Conservation (phyloP, 345 rosid genomes). For the Excoecaria agallocha region DNA sequence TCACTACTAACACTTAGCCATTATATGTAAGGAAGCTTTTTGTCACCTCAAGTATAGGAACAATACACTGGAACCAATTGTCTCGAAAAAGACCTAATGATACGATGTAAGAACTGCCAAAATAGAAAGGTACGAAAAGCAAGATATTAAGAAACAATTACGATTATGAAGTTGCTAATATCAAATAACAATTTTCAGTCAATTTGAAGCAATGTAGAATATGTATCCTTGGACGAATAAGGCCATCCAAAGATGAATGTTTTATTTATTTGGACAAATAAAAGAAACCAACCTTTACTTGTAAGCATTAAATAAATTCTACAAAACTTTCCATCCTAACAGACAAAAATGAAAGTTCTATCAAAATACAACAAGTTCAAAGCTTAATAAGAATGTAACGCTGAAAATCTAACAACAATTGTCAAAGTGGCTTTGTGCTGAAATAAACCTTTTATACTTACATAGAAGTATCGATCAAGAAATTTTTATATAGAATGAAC, state of each 20-base stretch:
- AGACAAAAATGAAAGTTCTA: no score
- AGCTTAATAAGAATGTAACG: no score
- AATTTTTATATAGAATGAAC: background rate
- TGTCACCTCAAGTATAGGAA: constrained; percentile 40
- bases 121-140: constrained; percentile 17
- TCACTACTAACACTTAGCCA: background rate
- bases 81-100: constrained; percentile 42
- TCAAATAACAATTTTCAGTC: no score
- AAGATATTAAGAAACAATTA: background rate
- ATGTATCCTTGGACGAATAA: no score
- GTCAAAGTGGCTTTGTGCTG: background rate
- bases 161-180: constrained; percentile 3
- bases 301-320: no score
- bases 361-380: no score
- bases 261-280: no score
- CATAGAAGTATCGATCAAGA: background rate
- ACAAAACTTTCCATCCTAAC: no score
- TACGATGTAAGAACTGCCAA: constrained; percentile 69
- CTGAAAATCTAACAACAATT: no score
- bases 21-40: constrained; percentile 15
- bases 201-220: no score
- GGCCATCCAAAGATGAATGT: no score
- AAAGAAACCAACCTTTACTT: no score
- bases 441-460: background rate
- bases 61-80: constrained; percentile 29